phyloP scores from a whole-genome alignment of 768 basidiomycete species.

The Suillus paluster region DNA sequence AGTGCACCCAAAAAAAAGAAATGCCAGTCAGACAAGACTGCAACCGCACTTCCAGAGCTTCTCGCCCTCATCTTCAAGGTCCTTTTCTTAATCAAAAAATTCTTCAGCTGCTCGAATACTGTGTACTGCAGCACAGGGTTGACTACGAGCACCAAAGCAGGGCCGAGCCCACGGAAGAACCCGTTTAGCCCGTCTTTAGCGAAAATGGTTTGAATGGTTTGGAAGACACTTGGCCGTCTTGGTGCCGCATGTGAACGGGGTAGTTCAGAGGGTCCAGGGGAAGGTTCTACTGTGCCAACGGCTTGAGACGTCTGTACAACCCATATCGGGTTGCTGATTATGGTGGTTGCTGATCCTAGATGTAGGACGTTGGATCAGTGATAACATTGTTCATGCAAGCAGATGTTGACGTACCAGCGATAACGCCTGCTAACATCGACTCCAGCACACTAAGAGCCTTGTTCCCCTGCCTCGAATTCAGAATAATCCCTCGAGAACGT shows the following conservation, averaged over 20 bases:
- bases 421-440: slow-evolving; percentile 84
- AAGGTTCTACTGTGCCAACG: slow-evolving; percentile 55
- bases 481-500: slow-evolving; percentile 59
- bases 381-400: background rate
- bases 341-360: slow-evolving; percentile 83
- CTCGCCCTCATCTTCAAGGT: slow-evolving; percentile 55
- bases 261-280: slow-evolving; percentile 31
- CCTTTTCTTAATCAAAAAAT: slow-evolving; percentile 68
- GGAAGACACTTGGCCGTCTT: slow-evolving; percentile 64
- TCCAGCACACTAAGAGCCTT: slow-evolving; percentile 85
- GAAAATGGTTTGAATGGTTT: slow-evolving; percentile 72
- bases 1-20: slow-evolving; percentile 95
- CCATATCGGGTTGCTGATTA: slow-evolving; percentile 96
- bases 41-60: slow-evolving; percentile 47
- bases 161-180: slow-evolving; percentile 92
- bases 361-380: background rate
- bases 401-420: slow-evolving; percentile 64
- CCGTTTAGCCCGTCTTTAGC: slow-evolving; percentile 74
- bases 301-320: slow-evolving; percentile 93
- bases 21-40: slow-evolving; percentile 79
- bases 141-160: slow-evolving; percentile 90
- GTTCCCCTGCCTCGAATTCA: slow-evolving; percentile 56
- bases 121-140: slow-evolving; percentile 97
- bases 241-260: slow-evolving; percentile 26
- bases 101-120: slow-evolving; percentile 93